A percentile compares a stretch with the other conserved stretches of the same genome.
phyloP scores from a whole-genome alignment of 2,329 filamentous ascomycete species.

The Chaetomiaceae sp. region DNA sequence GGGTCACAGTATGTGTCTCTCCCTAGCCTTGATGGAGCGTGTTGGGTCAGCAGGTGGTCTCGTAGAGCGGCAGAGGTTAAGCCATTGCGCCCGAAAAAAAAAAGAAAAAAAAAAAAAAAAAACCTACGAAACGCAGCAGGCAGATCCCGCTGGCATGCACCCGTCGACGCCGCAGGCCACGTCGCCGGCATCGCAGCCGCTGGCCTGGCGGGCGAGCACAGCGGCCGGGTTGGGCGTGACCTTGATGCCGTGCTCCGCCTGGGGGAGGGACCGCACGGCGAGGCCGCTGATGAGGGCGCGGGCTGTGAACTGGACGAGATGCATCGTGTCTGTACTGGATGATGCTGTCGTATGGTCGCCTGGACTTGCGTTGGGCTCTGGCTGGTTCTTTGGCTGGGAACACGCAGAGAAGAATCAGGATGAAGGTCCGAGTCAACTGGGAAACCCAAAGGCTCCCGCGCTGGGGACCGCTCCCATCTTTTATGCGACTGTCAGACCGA shows the following conservation, averaged over 20 bases:
- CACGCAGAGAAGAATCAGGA: background rate
- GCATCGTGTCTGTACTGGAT: slow-evolving; percentile 7
- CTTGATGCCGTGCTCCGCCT: background rate
- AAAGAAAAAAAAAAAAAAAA: background rate
- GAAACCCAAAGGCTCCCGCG: no score
- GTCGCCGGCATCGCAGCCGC: background rate
- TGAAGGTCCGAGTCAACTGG: no score
- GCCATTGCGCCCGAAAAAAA: no score
- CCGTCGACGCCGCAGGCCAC: background rate
- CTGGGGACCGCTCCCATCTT: no score
- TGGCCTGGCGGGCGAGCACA: slow-evolving; percentile 3
- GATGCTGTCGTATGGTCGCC: background rate
- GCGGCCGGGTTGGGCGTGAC: slow-evolving; percentile 6
- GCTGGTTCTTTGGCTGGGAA: background rate
- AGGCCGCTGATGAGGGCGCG: slow-evolving; percentile 13
- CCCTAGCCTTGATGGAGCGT: background rate
- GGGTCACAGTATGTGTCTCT: background rate
- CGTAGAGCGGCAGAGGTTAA: no score
- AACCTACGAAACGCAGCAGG: slow-evolving; percentile 6
- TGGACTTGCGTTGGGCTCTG: background rate
- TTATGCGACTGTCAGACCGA: background rate
- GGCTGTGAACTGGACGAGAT: slow-evolving; percentile 5
- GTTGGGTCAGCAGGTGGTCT: background rate
- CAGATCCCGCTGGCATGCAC: background rate
- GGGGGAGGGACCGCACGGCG: background rate